Base-by-base conservation (phyloP, 805 yeast genomes). In the Starmerella bacillaris region DNA sequence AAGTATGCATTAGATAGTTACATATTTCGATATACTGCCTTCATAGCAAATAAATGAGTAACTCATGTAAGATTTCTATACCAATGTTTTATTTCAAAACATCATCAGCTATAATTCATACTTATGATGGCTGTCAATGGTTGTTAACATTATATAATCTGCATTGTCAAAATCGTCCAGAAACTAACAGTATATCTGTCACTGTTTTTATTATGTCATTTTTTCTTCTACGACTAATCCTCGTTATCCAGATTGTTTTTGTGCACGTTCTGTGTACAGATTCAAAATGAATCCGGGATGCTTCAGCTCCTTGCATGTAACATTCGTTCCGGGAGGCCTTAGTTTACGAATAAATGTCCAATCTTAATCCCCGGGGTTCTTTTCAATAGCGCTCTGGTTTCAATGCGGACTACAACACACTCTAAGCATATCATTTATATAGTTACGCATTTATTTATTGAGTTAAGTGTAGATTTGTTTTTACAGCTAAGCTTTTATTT, bases 321-420 rank as follows among this genome's bases (percentile, higher is more conserved):
- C 24, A 26, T 18, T 33, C 15, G 14, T 11, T 7, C 14, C 29
- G 34, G 38, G 27, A 30, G 37, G 27, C 21, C 39, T 35, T 21
- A 33, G 44, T 33, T 29, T 26, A 11, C 18, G 40, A 45, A 27
- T 6, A 22, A 34, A 41, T 24, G 50, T 47, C 50, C 50, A 45
- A 47, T 45, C 31, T 39, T 47, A 47, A 47, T 47, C 50, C 47
- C 50, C 50, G 50, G 37, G 48, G 41, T 29, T 24, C 34, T 44
- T 37, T 26, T 20, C 38, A 14, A 42, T 47, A 45, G 39, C 31
- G 36, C 29, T 43, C 31, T 47, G 50, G 50, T 42, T 47, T 47
- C 50, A 44, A 17, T 43, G 49, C 49, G 50, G 50, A 47, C 50
- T 11, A 47, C 49, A 46, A 39, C 5, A 14, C 18, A 14, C 15